phyloP scores from a whole-genome alignment of 2,329 filamentous ascomycete species.

The Trichoderma koningii region DNA sequence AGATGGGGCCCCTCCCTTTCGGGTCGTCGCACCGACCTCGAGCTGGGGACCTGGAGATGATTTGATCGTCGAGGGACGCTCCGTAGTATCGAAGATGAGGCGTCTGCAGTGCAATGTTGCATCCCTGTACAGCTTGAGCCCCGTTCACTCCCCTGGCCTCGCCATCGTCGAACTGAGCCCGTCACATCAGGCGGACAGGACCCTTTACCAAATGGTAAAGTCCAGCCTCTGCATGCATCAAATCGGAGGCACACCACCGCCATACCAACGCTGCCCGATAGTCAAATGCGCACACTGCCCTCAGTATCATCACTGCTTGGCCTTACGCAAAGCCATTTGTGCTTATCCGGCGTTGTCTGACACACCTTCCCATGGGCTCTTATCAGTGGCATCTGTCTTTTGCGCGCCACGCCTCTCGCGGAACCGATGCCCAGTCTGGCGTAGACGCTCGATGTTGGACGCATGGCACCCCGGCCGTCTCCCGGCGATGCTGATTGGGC shows the following conservation, averaged over 20 bases:
- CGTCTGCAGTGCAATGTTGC: constrained; percentile 20
- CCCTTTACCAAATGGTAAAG: neutral
- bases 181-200: neutral
- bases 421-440: constrained; percentile 22
- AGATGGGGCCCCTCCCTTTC: neutral
- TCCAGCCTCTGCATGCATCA: neutral
- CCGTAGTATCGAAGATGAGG: constrained; percentile 1
- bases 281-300: neutral
- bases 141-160: neutral
- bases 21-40: neutral
- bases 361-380: constrained; percentile 15
- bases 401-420: constrained; percentile 9
- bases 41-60: neutral
- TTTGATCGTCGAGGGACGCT: neutral
- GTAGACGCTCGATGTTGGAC: constrained; percentile 13
- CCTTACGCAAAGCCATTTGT: constrained; percentile 28
- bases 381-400: constrained; percentile 23
- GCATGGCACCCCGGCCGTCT: constrained; percentile 23
- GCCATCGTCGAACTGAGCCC: neutral
- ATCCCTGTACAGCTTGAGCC: neutral
- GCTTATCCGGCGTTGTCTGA: constrained; percentile 25
- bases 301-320: neutral
- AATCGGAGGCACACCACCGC: neutral
- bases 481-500: constrained; percentile 33
- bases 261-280: neutral